Percentiles rank a stretch among this genome's conserved stretches.
Evolutionary conservation across 139 green algal species (phyloP).

Genomic region (Limnomonas spitsbergensis): DNA sequence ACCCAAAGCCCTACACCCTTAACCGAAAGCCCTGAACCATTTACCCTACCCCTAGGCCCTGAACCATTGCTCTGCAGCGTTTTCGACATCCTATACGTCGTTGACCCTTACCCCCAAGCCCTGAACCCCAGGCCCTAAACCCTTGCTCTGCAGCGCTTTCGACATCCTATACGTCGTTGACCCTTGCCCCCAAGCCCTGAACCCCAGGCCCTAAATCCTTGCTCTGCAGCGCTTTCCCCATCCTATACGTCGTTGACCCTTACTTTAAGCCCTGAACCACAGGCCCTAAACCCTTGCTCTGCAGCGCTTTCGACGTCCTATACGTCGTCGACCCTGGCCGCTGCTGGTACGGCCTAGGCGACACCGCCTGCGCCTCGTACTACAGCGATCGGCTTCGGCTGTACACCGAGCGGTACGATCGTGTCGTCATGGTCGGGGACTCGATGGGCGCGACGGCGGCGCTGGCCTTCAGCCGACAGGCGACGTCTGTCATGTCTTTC

Average conservation of each 20-base stretch:
- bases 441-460: slow-evolving; percentile 85
- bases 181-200: too few relatives aligned
- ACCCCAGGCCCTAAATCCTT: too few relatives aligned
- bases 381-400: slow-evolving; percentile 20
- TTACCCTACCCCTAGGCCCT: too few relatives aligned
- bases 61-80: too few relatives aligned
- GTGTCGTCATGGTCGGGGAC: slow-evolving; percentile 86
- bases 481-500: slow-evolving; percentile 81
- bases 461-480: slow-evolving; percentile 75
- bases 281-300: neutral
- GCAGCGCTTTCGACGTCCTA: slow-evolving; percentile 74
- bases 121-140: neutral
- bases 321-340: slow-evolving; percentile 77
- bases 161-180: slow-evolving; percentile 87
- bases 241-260: too few relatives aligned
- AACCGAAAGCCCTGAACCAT: too few relatives aligned
- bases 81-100: too few relatives aligned
- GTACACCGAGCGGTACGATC: slow-evolving; percentile 30
- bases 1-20: too few relatives aligned
- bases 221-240: too few relatives aligned
- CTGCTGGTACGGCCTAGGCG: slow-evolving; percentile 64
- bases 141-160: slow-evolving; percentile 47
- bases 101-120: too few relatives aligned
- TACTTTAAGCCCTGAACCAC: too few relatives aligned
- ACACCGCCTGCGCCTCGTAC: neutral